Evolutionary conservation across 768 basidiomycete species (phyloP).

Genomic region (Boletus barrowsii): DNA sequence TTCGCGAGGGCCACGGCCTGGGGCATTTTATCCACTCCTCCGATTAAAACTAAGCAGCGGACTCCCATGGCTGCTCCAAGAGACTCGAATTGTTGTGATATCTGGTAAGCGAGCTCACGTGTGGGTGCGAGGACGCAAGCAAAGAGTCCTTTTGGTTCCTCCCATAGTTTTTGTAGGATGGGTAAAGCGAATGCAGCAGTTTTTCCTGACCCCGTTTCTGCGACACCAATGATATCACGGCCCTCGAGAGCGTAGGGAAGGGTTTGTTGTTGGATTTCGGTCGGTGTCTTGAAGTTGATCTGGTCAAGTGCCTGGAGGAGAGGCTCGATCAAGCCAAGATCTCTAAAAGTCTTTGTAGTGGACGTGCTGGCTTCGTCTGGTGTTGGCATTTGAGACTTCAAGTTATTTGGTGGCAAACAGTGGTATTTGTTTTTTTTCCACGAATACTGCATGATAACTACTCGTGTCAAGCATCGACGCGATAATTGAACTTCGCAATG

Average conservation of each 20-base stretch:
- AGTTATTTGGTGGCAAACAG: background rate
- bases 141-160: conserved; percentile 90
- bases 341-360: conserved; percentile 59
- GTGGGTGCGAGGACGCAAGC: conserved; percentile 94
- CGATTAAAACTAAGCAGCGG: conserved; percentile 88
- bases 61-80: conserved; percentile 92
- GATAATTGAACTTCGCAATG: conserved; percentile 20
- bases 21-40: conserved; percentile 88
- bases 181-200: conserved; percentile 97
- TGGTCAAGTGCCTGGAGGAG: conserved; percentile 82
- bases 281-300: conserved; percentile 80
- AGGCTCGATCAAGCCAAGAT: conserved; percentile 85
- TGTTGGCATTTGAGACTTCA: conserved; percentile 45
- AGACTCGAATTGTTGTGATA: conserved; percentile 93
- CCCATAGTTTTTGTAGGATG: conserved; percentile 95
- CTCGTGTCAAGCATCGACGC: background rate
- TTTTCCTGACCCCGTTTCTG: conserved; percentile 96
- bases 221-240: conserved; percentile 97
- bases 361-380: conserved; percentile 61
- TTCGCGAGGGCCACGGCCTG: conserved; percentile 93
- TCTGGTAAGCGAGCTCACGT: conserved; percentile 97
- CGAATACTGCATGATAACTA: background rate
- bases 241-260: conserved; percentile 89
- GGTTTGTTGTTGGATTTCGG: conserved; percentile 83
- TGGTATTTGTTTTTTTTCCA: conserved; percentile 9